phyloP scores from a whole-genome alignment of 108 stramenopile genomes.

The Nitzschia sp. region DNA sequence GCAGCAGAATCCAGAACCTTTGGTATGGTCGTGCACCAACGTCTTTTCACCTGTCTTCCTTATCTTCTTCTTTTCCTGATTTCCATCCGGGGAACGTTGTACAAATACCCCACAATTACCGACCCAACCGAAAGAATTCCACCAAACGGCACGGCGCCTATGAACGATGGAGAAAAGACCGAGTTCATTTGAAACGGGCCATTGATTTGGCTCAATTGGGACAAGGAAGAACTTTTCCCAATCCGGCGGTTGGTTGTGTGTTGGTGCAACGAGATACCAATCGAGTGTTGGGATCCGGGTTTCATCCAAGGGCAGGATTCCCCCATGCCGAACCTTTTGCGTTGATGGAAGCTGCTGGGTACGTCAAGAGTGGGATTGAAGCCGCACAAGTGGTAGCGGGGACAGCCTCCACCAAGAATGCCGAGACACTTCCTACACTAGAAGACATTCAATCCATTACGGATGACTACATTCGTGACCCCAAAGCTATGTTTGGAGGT shows the following conservation, averaged over 20 bases:
- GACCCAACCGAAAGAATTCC: no score
- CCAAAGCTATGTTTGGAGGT: conserved; percentile 50
- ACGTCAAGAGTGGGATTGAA: conserved; percentile 57
- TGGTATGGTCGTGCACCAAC: no score
- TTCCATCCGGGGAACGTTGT: no score
- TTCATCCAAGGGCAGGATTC: conserved; percentile 82
- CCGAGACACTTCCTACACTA: neutral
- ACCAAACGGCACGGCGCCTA: no score
- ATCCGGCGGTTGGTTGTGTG: conserved; percentile 90
- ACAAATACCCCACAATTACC: no score
- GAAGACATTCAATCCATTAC: conserved; percentile 36
- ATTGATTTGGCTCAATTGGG: conserved; percentile 51
- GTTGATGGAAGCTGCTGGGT: conserved; percentile 69
- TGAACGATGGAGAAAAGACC: no score
- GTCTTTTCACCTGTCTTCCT: no score
- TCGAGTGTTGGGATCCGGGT: conserved; percentile 73
- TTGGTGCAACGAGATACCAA: conserved; percentile 52
- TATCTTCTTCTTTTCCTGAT: no score
- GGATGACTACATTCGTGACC: conserved; percentile 39
- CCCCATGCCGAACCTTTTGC: conserved; percentile 91
- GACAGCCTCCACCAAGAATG: neutral
- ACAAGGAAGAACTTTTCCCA: conserved; percentile 77
- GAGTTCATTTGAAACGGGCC: conserved; percentile 23
- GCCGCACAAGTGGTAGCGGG: conserved; percentile 56
- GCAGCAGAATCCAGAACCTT: no score